Base-by-base conservation (phyloP, 306 rosid species). In the Adenanthera pavonina region DNA sequence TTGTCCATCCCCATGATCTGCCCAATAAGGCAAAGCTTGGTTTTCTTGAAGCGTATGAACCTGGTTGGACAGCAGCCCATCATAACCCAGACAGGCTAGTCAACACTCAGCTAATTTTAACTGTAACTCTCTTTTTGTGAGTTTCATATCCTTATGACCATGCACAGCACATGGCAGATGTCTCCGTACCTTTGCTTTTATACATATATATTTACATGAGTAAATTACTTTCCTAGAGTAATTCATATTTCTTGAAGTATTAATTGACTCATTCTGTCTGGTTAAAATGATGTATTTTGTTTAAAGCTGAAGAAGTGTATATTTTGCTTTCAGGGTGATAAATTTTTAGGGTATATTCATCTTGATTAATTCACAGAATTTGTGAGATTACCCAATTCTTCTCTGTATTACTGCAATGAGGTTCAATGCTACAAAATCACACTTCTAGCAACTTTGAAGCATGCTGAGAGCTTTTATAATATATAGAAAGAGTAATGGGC, bases 11-110 rank as follows among this genome's bases (percentile, higher is more conserved):
- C 81, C 99, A 95, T 70, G 99, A 95, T 88, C 87, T 95, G 66
- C 99, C 99, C 17, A 95, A 95, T 61, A 93, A 95, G 87, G 98
- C 99, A 71, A 95, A 95, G 91, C 92, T 95, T 71, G 97, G 94
- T 81, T 95, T 95, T 81, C 98, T 93, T 48, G 99, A 93, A 81
- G 98, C 99, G 17, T 95, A 92, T 78, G 99, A 95, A 88, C 99
- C 99, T 73, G 99, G 98, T 87, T 95, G 99, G 99, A 85, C 98
- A 53, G 97, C 89, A 79, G 92, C 94, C 38, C 98, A 93, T 81
- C 93, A 93, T 54, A 95, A 89, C 90, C 87, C 78, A 87, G 99
- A 85, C 92, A 92, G 88, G 90, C 92, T 85, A 90, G 97, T 92
- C 94, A 89, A 87, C 92, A 69, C 87, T 85, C 85, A 13, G 86